Conservation (phyloP, 768 basidiomycete species). For the Auriscalpium microsporum region DNA sequence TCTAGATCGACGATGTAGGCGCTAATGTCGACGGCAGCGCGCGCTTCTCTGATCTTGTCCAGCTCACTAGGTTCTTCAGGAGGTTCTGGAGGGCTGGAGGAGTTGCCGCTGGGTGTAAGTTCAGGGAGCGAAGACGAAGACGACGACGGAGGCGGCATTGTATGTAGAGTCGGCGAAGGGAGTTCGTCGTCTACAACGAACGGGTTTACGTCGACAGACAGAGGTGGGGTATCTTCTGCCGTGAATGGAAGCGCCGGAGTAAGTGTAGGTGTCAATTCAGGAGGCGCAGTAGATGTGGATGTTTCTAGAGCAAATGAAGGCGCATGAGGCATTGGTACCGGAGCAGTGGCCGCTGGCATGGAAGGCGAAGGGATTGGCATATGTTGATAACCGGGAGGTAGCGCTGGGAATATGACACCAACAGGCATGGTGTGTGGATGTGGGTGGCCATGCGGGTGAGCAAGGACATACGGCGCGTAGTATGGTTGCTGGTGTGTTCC, state of each 20-base stretch:
- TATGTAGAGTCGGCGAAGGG: conserved; percentile 7
- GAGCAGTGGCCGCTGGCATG: no score
- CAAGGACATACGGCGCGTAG: conserved; percentile 27
- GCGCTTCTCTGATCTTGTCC: background rate
- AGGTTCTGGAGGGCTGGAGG: conserved; percentile 16
- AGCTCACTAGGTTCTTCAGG: conserved; percentile 1
- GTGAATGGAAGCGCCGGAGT: no score
- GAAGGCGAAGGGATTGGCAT: no score
- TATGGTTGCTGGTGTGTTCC: conserved; percentile 68
- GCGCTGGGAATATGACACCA: conserved; percentile 67
- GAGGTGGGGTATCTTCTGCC: background rate
- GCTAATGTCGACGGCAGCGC: conserved; percentile 9
- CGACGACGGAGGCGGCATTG: conserved; percentile 3
- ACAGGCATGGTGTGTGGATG: conserved; percentile 41
- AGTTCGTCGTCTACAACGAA: conserved; percentile 8
- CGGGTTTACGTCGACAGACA: conserved; percentile 4
- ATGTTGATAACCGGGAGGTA: conserved; percentile 36
- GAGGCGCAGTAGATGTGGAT: background rate
- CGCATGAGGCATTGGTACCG: no score
- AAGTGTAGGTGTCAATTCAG: conserved; percentile 9
- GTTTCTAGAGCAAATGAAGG: conserved; percentile 3
- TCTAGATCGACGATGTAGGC: conserved; percentile 14
- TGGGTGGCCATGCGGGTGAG: conserved; percentile 35
- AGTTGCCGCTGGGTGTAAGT: conserved; percentile 17
- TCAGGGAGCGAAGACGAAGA: conserved; percentile 13